Evolutionary conservation across 208 protist species (phyloP), one percentile per base, ranked within the genome.

Genomic region (Acanthamoeba rhysodes): DNA sequence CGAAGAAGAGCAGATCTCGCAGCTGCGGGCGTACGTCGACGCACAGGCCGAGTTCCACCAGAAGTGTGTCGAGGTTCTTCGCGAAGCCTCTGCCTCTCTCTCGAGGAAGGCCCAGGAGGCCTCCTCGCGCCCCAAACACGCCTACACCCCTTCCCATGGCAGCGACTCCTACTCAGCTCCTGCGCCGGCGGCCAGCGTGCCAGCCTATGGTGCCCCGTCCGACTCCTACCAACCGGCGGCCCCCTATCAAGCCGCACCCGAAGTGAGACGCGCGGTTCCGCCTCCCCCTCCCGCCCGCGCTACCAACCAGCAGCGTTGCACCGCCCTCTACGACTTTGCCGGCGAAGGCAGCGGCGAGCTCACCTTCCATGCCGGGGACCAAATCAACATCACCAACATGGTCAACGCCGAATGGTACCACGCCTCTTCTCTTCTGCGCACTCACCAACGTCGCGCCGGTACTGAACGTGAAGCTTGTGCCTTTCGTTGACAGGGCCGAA

Each of bases 251-350:
- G 50, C 78, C 45, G 50, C 41, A 20, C 24, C 41, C 41, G 53
- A 57, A 37, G 10, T 14, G 16, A 66, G 53, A 24, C 85, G 64
- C 18, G 85, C 59, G 24, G 29, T 29, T 24, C 85, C 85, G 20
- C 85, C 85, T 32, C 85, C 59, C 50, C 84, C 84, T 5, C 85
- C 59, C 22, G 85, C 85, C 29, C 34, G 59, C 34, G 85, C 85
- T 0, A 22, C 84, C 9, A 59, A 8, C 59, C 53, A 92, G 41
- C 53, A 92, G 64, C 55, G 37, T 10, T 92, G 85, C 59, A 74
- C 85, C 9, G 85, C 85, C 10, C 27, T 92, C 4, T 92, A 92
- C 34, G 85, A 92, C 59, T 92, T 92, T 92, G 22, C 55, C 18
- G 85, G 85, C 37, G 59, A 92, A n/a, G 20, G 22, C 62, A 55